Percentiles rank a stretch among this genome's conserved stretches.
phyloP scores from a whole-genome alignment of 371 early-diverging fungal species.

The Mortierella polycephala region DNA sequence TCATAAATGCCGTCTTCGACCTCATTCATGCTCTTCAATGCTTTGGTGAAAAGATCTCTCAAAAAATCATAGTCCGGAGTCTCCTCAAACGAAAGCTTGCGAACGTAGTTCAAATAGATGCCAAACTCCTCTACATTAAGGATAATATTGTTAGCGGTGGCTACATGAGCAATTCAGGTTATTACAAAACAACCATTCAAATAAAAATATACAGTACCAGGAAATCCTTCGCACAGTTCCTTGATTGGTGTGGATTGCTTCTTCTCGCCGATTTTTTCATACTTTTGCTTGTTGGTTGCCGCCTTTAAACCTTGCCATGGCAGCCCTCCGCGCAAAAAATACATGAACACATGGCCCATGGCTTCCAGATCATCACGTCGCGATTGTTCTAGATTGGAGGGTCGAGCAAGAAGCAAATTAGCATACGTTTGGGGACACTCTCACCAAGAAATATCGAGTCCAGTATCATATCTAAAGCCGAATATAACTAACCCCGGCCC shows the following conservation, averaged over 20 bases:
- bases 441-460: too few species aligned
- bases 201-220: constrained; percentile 58
- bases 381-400: constrained; percentile 41
- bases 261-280: constrained; percentile 98
- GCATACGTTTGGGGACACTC: neutral
- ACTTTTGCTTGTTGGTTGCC: constrained; percentile 98
- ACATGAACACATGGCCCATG: constrained; percentile 99
- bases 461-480: too few species aligned
- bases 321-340: constrained; percentile 97
- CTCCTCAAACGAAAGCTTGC: constrained; percentile 95
- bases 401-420: neutral
- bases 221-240: constrained; percentile 94
- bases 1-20: constrained; percentile 95
- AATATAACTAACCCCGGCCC: constrained; percentile 73
- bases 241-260: constrained; percentile 94
- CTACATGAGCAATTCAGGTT: constrained; percentile 1
- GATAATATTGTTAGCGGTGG: neutral
- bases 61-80: constrained; percentile 96
- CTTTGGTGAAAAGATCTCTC: constrained; percentile 88
- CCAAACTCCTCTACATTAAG: constrained; percentile 83
- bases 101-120: constrained; percentile 92
- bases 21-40: constrained; percentile 78
- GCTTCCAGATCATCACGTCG: constrained; percentile 99
- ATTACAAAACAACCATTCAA: neutral
- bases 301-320: constrained; percentile 99